These are phyloP conservation scores for Onygenales sp. DNA, from an alignment of 2,329 filamentous ascomycete genomes.

Conservation along the genomic window DNA sequence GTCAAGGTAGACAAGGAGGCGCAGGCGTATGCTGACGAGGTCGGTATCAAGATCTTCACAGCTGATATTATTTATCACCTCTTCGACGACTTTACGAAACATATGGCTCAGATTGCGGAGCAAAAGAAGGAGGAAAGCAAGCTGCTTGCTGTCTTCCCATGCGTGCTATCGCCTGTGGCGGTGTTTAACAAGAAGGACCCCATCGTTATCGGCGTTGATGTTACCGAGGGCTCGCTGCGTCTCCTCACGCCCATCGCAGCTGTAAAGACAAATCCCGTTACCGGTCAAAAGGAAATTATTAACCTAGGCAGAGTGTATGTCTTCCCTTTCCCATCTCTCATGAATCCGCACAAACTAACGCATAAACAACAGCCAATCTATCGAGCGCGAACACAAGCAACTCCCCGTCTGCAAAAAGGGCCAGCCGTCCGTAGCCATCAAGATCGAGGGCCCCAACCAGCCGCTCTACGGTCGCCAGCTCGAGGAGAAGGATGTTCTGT, in stretches of 20 bases:
- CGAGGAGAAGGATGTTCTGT: slow-evolving; percentile 80
- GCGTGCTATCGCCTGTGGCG: slow-evolving; percentile 77
- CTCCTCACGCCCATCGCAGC: slow-evolving; percentile 84
- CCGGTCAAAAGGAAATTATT: slow-evolving; percentile 74
- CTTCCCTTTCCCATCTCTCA: slow-evolving; percentile 2
- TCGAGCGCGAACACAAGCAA: slow-evolving; percentile 96
- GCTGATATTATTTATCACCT: slow-evolving; percentile 99
- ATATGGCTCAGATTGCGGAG: slow-evolving; percentile 79
- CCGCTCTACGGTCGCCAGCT: slow-evolving; percentile 90
- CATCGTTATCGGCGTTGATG: slow-evolving; percentile 92
- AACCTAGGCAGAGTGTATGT: slow-evolving; percentile 86
- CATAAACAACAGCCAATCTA: slow-evolving; percentile 59
- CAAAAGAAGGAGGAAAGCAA: slow-evolving; percentile 96
- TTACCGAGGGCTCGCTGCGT: slow-evolving; percentile 77
- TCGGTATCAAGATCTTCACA: slow-evolving; percentile 95
- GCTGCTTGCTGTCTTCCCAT: slow-evolving; percentile 92
- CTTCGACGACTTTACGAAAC: slow-evolving; percentile 91
- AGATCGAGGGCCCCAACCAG: slow-evolving; percentile 91
- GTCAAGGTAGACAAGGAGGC: slow-evolving; percentile 99
- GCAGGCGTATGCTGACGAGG: slow-evolving; percentile 77
- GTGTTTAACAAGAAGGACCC: slow-evolving; percentile 98
- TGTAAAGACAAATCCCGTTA: slow-evolving; percentile 70
- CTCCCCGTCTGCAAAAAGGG: slow-evolving; percentile 88
- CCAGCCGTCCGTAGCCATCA: slow-evolving; percentile 93
- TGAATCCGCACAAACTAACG: slow-evolving; percentile 14